Evolutionary conservation across 306 rosid species (phyloP).

Genomic region (Cicer bijugum): DNA sequence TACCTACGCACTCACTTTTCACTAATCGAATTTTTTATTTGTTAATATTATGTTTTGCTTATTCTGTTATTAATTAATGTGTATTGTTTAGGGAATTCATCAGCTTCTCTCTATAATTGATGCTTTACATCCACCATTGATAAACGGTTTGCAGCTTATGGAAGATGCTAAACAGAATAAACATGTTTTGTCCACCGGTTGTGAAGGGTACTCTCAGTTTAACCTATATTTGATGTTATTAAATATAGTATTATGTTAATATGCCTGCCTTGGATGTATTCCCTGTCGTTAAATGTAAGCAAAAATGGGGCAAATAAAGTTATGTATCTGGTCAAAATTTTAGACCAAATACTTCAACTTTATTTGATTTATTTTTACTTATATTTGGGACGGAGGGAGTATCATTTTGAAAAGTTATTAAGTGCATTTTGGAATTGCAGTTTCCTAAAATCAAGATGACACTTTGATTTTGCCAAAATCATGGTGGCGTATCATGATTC

Average conservation of each 20-base stretch:
- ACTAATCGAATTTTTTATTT: background rate
- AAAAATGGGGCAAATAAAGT: too few relatives aligned
- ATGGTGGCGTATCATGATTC: too few relatives aligned
- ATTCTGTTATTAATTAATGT: conserved; percentile 13
- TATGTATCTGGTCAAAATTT: too few relatives aligned
- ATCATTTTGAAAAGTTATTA: conserved; percentile 1
- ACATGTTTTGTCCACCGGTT: conserved; percentile 64
- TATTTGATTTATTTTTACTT: too few relatives aligned
- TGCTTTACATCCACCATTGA: conserved; percentile 47
- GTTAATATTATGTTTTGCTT: background rate
- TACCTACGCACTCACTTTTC: background rate
- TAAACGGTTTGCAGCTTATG: conserved; percentile 52
- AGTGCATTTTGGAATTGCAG: too few relatives aligned
- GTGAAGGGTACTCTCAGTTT: conserved; percentile 61
- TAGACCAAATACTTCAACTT: too few relatives aligned
- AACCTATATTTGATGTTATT: background rate
- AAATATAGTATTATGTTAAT: background rate
- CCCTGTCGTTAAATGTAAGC: too few relatives aligned
- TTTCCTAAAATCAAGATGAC: too few relatives aligned
- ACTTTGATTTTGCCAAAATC: too few relatives aligned
- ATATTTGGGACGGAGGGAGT: too few relatives aligned
- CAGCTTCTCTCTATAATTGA: conserved; percentile 48
- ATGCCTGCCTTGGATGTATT: background rate
- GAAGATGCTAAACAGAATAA: conserved; percentile 51
- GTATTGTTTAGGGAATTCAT: conserved; percentile 48